Percentiles rank a stretch among this genome's conserved stretches.
Evolutionary conservation across 768 basidiomycete species (phyloP).

Genomic region (Infundibulicybe gibba): DNA sequence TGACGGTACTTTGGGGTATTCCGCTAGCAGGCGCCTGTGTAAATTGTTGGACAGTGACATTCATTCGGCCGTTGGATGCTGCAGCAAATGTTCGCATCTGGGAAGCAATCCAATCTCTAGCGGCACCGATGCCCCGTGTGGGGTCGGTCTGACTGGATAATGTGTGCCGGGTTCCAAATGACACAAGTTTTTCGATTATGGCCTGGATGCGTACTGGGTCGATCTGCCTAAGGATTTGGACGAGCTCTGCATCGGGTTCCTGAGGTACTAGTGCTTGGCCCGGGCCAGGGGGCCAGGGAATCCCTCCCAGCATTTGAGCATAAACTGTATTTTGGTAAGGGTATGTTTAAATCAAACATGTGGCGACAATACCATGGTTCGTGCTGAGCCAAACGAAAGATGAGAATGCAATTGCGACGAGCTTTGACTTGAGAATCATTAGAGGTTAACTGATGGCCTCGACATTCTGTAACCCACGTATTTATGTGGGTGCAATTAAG

Average conservation of each 20-base stretch:
- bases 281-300: constrained; percentile 45
- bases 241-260: constrained; percentile 39
- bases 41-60: constrained; percentile 41
- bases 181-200: constrained; percentile 48
- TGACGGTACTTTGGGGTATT: constrained; percentile 40
- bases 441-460: too few species aligned
- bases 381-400: too few species aligned
- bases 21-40: constrained; percentile 30
- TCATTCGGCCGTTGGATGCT: constrained; percentile 36
- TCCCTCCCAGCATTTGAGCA: too few species aligned
- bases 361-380: too few species aligned
- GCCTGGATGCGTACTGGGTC: constrained; percentile 39
- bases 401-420: too few species aligned
- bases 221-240: constrained; percentile 41
- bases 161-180: constrained; percentile 53
- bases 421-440: too few species aligned
- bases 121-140: constrained; percentile 48
- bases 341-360: too few species aligned
- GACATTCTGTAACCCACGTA: too few species aligned
- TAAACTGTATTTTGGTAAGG: too few species aligned
- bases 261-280: constrained; percentile 39
- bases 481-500: too few species aligned
- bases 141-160: constrained; percentile 52
- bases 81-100: constrained; percentile 37
- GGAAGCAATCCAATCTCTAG: constrained; percentile 51